Evolutionary conservation across 1,139 yeast species (phyloP), one percentile per base, ranked within the genome.

Genomic region (Debaryomyces fabryi): DNA sequence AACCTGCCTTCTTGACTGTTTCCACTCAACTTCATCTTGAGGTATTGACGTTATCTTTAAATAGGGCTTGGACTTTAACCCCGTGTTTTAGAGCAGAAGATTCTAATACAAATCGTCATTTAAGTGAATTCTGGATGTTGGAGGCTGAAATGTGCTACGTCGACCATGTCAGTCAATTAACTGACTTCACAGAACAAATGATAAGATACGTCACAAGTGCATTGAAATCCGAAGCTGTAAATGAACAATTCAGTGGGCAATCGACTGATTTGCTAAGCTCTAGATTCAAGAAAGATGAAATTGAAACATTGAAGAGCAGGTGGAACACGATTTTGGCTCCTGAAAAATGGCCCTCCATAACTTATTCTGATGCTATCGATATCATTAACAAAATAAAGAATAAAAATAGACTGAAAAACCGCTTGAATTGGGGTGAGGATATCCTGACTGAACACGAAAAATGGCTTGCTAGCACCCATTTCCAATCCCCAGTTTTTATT

Each of bases 81-180:
- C 99, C 99, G 1, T 90, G 97, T 51, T 95, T 95, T 63, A 74
- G 99, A 52, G 99, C 99, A 0, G 99, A 95, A 62, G 81, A 81
- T 45, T 88, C 96, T 46, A 91, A 90, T 58, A 95, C 99, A 0
- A 88, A 85, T 57, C 78, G 99, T 43, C 99, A 95, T 64, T 69
- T 95, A 53, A 82, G 95, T 52, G 99, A 95, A 65, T 95, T 95
- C 66, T 93, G 98, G 97, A 92, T 95, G 97, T 70, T 93, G 3
- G 99, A 95, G 66, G 96, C 92, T 0, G 99, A 95, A 62, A 65
- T 91, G 27, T 83, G 91, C 12, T 88, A 88, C 63, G 69, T 87
- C 2, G 75, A 79, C 9, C 65, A 72, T 12, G 76, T 91, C 6
- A 61, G 65, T 2, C 87, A 86, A 52, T 69, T 95, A 47, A 85